These are phyloP conservation scores for Coemansia sp. DNA, from an alignment of 192 early-diverging fungal species.

Conservation along the genomic window DNA sequence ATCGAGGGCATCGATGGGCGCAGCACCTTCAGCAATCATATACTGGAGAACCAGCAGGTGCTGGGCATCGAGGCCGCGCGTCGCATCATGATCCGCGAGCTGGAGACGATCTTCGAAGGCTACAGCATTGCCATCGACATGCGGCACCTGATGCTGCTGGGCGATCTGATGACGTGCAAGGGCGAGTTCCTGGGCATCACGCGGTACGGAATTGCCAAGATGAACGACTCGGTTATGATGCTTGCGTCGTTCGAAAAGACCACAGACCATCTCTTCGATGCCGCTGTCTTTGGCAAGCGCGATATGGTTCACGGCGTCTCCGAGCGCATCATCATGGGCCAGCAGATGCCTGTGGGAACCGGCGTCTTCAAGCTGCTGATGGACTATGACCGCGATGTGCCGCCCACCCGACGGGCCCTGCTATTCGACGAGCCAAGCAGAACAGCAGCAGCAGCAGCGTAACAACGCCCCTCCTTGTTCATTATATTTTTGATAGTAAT, in stretches of 20 bases:
- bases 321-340: slow-evolving; percentile 99
- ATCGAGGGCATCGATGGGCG: slow-evolving; percentile 87
- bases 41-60: slow-evolving; percentile 85
- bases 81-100: slow-evolving; percentile 86
- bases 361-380: slow-evolving; percentile 93
- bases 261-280: slow-evolving; percentile 98
- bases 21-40: slow-evolving; percentile 82
- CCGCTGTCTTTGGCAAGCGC: slow-evolving; percentile 90
- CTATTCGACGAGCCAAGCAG: slow-evolving; percentile 63
- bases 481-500: background rate
- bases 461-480: background rate
- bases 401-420: slow-evolving; percentile 58
- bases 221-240: slow-evolving; percentile 99
- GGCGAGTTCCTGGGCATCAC: slow-evolving; percentile 98
- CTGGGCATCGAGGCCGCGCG: slow-evolving; percentile 97
- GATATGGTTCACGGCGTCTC: slow-evolving; percentile 95
- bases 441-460: background rate
- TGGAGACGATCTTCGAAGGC: slow-evolving; percentile 76
- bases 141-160: slow-evolving; percentile 94
- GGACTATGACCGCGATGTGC: slow-evolving; percentile 62
- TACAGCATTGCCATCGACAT: slow-evolving; percentile 95
- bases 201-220: slow-evolving; percentile 98
- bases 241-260: slow-evolving; percentile 99
- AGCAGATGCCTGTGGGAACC: slow-evolving; percentile 95
- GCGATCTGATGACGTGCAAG: slow-evolving; percentile 98